Evolutionary conservation across 345 rosid species (phyloP).

Genomic region (Gossypium herbaceum): DNA sequence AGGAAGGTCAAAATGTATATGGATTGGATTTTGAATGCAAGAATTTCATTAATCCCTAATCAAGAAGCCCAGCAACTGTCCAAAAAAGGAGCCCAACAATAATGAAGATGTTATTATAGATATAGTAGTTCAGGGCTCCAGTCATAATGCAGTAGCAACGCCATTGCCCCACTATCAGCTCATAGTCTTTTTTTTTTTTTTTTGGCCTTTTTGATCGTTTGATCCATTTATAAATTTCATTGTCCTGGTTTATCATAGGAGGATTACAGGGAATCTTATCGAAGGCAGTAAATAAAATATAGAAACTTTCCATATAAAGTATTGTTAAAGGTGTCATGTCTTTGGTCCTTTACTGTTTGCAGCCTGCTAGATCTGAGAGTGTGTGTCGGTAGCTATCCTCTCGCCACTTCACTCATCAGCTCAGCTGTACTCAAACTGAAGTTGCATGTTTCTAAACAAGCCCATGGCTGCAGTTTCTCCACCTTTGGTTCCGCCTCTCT

Average conservation of each 20-base stretch:
- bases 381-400: constrained; percentile 13
- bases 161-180: neutral
- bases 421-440: constrained; percentile 3
- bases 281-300: neutral
- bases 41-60: no score
- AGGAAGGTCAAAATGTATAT: neutral
- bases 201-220: no score
- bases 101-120: neutral
- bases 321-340: neutral
- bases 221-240: no score
- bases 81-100: neutral
- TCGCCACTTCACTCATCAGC: neutral
- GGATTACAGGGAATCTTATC: neutral
- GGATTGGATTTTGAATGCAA: neutral
- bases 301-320: neutral
- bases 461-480: constrained; percentile 28
- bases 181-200: neutral
- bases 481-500: constrained; percentile 37
- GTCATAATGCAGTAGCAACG: neutral
- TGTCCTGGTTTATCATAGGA: no score
- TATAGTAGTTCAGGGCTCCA: neutral
- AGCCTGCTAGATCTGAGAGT: constrained; percentile 4
- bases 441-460: neutral
- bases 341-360: neutral
- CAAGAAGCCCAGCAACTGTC: no score